Evolutionary conservation across 495 filamentous ascomycete genomes (phyloP).

Genomic region (Cetradonia linearis): DNA sequence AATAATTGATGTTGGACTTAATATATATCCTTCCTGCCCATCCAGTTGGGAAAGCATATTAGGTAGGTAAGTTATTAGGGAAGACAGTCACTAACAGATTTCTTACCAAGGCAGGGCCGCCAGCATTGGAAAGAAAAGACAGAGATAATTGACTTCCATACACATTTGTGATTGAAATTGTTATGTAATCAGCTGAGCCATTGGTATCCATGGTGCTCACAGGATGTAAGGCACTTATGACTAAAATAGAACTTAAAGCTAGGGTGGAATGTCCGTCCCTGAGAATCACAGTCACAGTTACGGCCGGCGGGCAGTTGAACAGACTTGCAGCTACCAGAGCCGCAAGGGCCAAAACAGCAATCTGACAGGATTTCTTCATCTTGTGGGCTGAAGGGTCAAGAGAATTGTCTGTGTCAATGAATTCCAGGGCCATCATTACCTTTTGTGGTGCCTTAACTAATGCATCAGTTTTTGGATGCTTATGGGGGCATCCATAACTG

Average conservation of each 20-base stretch:
- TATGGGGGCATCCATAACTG: background rate
- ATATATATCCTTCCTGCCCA: conserved; percentile 16
- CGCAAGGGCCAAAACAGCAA: background rate
- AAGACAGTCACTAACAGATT: conserved; percentile 10
- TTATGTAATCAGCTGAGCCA: background rate
- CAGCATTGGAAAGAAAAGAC: conserved; percentile 12
- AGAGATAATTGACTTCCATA: conserved; percentile 5
- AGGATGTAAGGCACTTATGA: background rate
- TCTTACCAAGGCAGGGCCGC: conserved; percentile 4
- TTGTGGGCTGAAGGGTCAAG: background rate
- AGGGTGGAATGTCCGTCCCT: background rate
- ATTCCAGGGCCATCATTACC: background rate
- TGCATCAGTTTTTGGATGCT: background rate
- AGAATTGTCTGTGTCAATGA: background rate
- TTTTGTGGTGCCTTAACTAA: background rate
- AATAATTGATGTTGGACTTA: conserved; percentile 1
- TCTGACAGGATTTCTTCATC: background rate
- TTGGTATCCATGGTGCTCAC: background rate
- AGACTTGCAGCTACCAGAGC: background rate
- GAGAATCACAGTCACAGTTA: background rate
- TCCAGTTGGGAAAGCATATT: conserved; percentile 12
- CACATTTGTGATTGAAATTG: background rate
- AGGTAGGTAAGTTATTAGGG: conserved; percentile 7
- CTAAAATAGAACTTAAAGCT: background rate
- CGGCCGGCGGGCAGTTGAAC: background rate